Base-by-base conservation (phyloP, 2,329 filamentous ascomycete genomes). In the Sporothrix brunneoviolacea region DNA sequence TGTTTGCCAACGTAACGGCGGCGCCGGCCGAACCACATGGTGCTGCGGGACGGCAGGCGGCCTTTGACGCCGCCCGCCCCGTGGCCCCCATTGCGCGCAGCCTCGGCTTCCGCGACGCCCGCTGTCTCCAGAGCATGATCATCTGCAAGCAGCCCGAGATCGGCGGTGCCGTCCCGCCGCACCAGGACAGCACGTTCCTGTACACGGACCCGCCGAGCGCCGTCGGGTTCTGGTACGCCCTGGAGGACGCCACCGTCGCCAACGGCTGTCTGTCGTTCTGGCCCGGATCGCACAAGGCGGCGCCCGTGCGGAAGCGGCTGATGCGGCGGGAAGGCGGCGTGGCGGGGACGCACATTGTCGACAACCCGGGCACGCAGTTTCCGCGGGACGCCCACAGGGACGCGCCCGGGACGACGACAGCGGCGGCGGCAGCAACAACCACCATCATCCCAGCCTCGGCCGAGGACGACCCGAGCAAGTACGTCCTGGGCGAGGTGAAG, bases 131-230 rank as follows among this genome's bases (percentile, higher is more conserved):
- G 73, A 93, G 86, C 65, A 98, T 98, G 93, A 77, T 97, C 24
- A 97, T 98, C 60, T 96, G 90, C 79, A 98, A 98, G 68, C 91
- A 96, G 70, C 91, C 93, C 19, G 88, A 94, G 69, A 96, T 97
- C 48, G 93, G 93, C 24, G 91, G 88, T 19, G 86, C 87, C 2
- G 93, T 97, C 38, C 89, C 86, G 1, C 82, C 89, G 19, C 93
- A 98, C 66, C 91, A 95, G 70, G 91, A 97, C 68, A 88, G 81
- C 57, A 91, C 89, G 1, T 98, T 97, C 60, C 60, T 98, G 55
- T 97, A 95, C 66, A 97, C 93, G 2, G 73, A 90, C 57, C 86
- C 88, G 33, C 91, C 91, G 1, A 87, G 81, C 35, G 93, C 93
- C 0, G 87, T 97, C 2, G 93, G 93, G 0, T 97, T 91, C 71